Evolutionary conservation across 345 rosid species (phyloP).

Genomic region (Syzygium aromaticum): DNA sequence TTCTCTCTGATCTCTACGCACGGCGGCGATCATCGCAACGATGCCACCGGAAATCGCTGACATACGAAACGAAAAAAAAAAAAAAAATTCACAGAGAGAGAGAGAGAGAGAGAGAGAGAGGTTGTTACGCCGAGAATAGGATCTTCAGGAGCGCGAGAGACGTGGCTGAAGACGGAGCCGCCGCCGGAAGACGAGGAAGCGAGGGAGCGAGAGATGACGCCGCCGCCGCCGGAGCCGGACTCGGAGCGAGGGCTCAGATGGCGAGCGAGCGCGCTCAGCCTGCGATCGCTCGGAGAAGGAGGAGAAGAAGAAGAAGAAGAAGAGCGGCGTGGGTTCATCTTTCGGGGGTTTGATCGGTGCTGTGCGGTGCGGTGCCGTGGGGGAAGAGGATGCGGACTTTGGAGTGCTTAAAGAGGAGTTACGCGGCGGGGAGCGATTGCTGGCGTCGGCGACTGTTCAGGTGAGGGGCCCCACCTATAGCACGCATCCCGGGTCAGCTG

Average conservation of each 20-base stretch:
- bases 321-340: not conserved
- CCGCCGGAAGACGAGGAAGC: not conserved
- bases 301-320: not conserved
- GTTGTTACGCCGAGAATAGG: conserved; percentile 28
- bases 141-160: conserved; percentile 29
- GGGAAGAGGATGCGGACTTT: not conserved
- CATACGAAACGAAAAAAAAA: not conserved
- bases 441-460: not conserved
- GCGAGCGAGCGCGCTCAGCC: not conserved
- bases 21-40: not conserved
- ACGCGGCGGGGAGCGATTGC: not conserved
- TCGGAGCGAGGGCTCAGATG: not conserved
- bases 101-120: conserved; percentile 6
- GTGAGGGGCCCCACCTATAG: not conserved
- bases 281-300: not conserved
- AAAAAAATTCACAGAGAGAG: not conserved
- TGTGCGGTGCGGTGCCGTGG: not conserved
- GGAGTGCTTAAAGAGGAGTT: not conserved
- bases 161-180: conserved; percentile 24
- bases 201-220: not conserved
- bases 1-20: no score
- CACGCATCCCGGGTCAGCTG: not conserved
- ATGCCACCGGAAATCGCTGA: not conserved
- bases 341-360: not conserved
- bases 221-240: not conserved